Conservation (phyloP, 768 basidiomycete species). For the Asterophora lycoperdoides region DNA sequence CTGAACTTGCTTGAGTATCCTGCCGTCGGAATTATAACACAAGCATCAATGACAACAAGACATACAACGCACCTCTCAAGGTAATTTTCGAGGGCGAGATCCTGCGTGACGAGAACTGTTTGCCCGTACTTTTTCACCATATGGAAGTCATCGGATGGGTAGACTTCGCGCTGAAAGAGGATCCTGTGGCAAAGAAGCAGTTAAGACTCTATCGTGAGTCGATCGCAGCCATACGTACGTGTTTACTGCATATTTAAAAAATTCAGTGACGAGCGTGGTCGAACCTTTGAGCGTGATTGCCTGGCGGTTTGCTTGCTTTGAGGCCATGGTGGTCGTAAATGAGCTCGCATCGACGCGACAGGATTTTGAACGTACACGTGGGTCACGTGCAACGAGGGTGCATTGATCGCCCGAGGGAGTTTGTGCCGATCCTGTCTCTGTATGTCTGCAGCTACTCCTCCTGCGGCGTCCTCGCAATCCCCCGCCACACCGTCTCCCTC, state of each 20-base stretch:
- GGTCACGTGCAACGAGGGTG: slow-evolving; percentile 25
- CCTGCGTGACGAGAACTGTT: slow-evolving; percentile 91
- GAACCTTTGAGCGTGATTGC: slow-evolving; percentile 96
- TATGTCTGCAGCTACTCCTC: slow-evolving; percentile 37
- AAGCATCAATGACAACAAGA: slow-evolving; percentile 4
- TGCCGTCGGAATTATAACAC: slow-evolving; percentile 25
- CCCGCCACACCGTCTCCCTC: slow-evolving; percentile 44
- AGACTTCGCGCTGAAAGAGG: slow-evolving; percentile 93
- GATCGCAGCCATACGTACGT: slow-evolving; percentile 55
- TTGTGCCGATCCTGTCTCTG: not conserved
- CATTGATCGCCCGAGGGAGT: not conserved
- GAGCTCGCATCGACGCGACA: slow-evolving; percentile 10
- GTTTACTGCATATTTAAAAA: slow-evolving; percentile 99
- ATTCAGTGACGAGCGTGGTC: slow-evolving; percentile 90
- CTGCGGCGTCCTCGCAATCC: slow-evolving; percentile 47
- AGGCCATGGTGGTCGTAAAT: slow-evolving; percentile 27
- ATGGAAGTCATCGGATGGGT: slow-evolving; percentile 97
- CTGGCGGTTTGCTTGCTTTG: slow-evolving; percentile 56
- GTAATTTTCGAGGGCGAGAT: slow-evolving; percentile 90
- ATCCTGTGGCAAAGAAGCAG: slow-evolving; percentile 52
- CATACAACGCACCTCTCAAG: slow-evolving; percentile 60
- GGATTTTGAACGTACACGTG: slow-evolving; percentile 21
- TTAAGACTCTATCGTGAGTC: slow-evolving; percentile 5
- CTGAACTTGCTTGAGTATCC: slow-evolving; percentile 89
- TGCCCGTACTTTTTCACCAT: slow-evolving; percentile 99